Evolutionary conservation across 2,329 filamentous ascomycete genomes (phyloP).

Genomic region (Metarhizium sp.): DNA sequence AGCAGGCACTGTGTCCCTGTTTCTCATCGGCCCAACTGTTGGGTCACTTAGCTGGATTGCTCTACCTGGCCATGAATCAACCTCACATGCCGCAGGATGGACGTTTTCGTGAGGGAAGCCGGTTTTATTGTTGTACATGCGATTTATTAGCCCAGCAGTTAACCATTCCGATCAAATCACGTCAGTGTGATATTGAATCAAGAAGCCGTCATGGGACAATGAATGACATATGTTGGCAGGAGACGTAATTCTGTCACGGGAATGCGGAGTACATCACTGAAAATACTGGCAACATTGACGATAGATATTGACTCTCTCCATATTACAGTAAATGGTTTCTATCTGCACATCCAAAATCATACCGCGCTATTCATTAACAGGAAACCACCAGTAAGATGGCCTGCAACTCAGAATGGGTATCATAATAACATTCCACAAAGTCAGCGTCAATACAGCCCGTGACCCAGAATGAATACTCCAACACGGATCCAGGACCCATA

Average conservation of each 20-base stretch:
- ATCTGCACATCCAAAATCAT: neutral
- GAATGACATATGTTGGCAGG: neutral
- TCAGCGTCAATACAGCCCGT: neutral
- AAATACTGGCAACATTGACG: neutral
- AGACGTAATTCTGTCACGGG: neutral
- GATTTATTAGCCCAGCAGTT: too few relatives aligned
- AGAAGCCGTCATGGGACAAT: too few relatives aligned
- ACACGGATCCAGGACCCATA: neutral
- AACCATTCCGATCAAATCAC: too few relatives aligned
- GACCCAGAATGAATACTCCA: neutral
- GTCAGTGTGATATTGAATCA: too few relatives aligned
- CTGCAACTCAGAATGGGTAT: neutral
- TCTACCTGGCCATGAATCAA: too few relatives aligned
- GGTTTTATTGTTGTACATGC: too few relatives aligned
- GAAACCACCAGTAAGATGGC: neutral
- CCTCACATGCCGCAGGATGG: too few relatives aligned
- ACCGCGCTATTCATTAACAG: neutral
- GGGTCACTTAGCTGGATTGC: too few relatives aligned
- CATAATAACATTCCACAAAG: neutral
- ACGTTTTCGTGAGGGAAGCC: too few relatives aligned
- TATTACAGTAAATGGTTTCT: neutral
- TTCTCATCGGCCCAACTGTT: too few relatives aligned
- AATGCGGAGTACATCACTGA: neutral
- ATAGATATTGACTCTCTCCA: neutral
- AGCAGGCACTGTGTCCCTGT: too few relatives aligned